Evolutionary conservation across 148 eudicot genomes (phyloP), one percentile per base, ranked within the genome.

Genomic region (Fagopyrum tataricum): DNA sequence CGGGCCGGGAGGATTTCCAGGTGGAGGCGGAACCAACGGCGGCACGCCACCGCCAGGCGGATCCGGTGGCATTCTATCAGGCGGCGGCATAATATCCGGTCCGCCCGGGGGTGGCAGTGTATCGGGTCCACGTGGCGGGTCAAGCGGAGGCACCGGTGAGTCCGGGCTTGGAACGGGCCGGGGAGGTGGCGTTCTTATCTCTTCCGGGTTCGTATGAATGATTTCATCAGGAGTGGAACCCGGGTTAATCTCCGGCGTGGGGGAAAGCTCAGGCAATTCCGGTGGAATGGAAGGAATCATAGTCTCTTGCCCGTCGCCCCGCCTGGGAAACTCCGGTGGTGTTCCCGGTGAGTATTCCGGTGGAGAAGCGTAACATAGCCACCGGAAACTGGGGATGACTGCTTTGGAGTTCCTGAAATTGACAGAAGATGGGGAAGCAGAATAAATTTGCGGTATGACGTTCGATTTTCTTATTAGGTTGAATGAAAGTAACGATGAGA

Each of bases 331-430:
- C 69, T 64, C 69, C 9, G 69, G 44, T 43, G 69, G 69, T 0
- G 69, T 31, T 5, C n/a, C n/a, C 21, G 69, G 69, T 15, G 69
- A 13, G 69, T 64, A 64, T n/a, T 64, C 69, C 10, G 69, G 69
- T 10, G 21, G 69, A 5, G 44, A 37, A 39, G 69, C 6, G 69
- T 5, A 64, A 6, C 4, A 37, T 13, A 31, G 68, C 42, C 69
- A 64, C 44, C 44, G 44, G 69, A 64, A 40, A 40, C 6, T 26
- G 41, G 1, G 40, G 40, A 24, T 24, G n/a, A 55, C 18, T 55
- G 18, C 1, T 15, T 14, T 39, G 39, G 66, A 39, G 39, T 59
- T 59, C 39, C 61, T 26, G 61, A 26, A 26, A 2, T 55, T 55
- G 26, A 55, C 21, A 20, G 3, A 7, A 18, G 31, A 6, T 55